Conservation (phyloP, 345 rosid species). For the Pugionium cornutum region DNA sequence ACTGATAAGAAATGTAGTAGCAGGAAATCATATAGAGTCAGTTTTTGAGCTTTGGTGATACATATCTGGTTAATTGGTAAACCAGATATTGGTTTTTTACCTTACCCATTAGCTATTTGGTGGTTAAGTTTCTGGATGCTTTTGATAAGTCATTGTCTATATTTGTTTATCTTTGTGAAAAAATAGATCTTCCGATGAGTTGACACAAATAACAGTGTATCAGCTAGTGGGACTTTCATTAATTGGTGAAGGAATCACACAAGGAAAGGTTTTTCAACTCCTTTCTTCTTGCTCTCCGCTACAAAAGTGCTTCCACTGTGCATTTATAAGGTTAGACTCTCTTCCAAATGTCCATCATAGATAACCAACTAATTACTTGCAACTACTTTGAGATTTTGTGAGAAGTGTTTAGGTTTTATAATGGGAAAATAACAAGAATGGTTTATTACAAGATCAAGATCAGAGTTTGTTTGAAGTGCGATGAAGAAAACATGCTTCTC, state of each 20-base stretch:
- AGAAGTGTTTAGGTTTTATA: neutral
- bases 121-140: slow-evolving; percentile 25
- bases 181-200: slow-evolving; percentile 26
- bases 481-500: slow-evolving; percentile 20
- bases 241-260: slow-evolving; percentile 36
- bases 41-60: neutral
- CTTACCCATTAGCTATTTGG: slow-evolving; percentile 11
- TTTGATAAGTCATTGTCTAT: slow-evolving; percentile 31
- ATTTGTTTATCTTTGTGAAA: slow-evolving; percentile 29
- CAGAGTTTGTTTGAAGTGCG: neutral
- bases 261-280: slow-evolving; percentile 39
- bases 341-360: slow-evolving; percentile 12
- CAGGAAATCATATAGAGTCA: neutral
- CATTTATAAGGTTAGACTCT: slow-evolving; percentile 17
- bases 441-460: neutral
- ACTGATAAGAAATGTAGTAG: slow-evolving; percentile 6
- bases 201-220: slow-evolving; percentile 32
- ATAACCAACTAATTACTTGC: slow-evolving; percentile 27
- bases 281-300: slow-evolving; percentile 38
- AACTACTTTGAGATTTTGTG: slow-evolving; percentile 20
- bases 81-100: slow-evolving; percentile 12
- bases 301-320: slow-evolving; percentile 17
- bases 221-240: slow-evolving; percentile 39
- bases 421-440: neutral
- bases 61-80: slow-evolving; percentile 9